Evolutionary conservation across 192 early-diverging fungal genomes (phyloP), one percentile per base, ranked within the genome.

Genomic region (Coemansia sp.): DNA sequence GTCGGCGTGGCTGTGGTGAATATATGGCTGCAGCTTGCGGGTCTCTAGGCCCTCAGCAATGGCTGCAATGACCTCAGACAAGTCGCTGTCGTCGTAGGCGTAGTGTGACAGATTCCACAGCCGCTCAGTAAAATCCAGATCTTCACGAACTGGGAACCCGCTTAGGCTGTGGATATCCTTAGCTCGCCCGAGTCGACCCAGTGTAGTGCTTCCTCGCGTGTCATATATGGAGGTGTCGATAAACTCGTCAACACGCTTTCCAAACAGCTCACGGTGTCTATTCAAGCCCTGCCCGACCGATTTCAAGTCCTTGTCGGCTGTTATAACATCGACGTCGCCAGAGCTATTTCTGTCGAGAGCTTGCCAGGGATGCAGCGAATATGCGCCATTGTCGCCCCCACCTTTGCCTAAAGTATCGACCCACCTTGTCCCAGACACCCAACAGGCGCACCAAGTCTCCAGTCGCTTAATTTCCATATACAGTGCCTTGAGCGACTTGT

Each of bases 41-140:
- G 78, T 77, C 52, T 84, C 82, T 43, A 84, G 64, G 9, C 69
- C 82, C 64, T 84, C 82, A 13, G 78, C 78, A 0, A 80, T 72
- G 0, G 82, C 82, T 3, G 82, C 76, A 5, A 84, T 52, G 3
- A 73, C 64, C 38, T 84, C 82, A 1, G 72, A 68, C 36, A 84
- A 63, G 41, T 84, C 82, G 29, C 49, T 65, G 29, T 65, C 68
- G 53, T 84, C 82, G 29, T 71, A 44, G 4, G 78, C 74, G 22
- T 80, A 43, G 33, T 80, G 78, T 3, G 72, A 63, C 34, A 84
- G 61, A 27, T 61, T 66, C 82, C 82, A 84, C 38, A 84, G 62
- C 22, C 74, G 78, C 65, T 84, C 82, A 31, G 71, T 75, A 69
- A 84, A 84, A 22, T 84, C 82, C 47, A 80, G 57, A 33, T 74